Evolutionary conservation across 2,329 filamentous ascomycete species (phyloP), one percentile per base, ranked within the genome.

Genomic region (Cercospora zeae-maydis): DNA sequence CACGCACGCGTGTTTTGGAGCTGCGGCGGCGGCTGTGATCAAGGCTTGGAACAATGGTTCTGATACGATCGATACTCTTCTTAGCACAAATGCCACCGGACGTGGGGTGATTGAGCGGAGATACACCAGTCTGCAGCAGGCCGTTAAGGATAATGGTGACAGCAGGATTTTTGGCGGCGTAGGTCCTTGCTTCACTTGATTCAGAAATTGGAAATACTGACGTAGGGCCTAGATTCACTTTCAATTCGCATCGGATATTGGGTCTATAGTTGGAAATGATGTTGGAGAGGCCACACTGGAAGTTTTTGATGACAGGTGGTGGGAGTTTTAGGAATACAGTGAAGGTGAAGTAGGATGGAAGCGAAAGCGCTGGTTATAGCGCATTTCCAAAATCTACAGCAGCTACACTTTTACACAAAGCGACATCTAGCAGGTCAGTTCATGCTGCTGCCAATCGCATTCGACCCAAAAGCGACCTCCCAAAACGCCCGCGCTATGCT

Each of bases 1-100:
- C 7, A 73, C 72, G 4, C 70, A 73, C 53, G 69, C 72, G 2
- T 70, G 67, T 2, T 74, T 72, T 55, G 70, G 71, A 14, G 69
- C 64, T 4, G 70, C 72, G 24, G 72, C 69, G 5, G 67, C 67
- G 1, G 65, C 69, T n/a, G 67, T 71, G 11, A 68, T 74, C 21
- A 64, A 62, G 27, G 59, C 63, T 14, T 71, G 64, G 60, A 70
- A 69, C 27, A 68, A 67, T 16, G 64, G 63, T 4, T 69, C 72
- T 51, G 57, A 53, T 13, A 63, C 39, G 2, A 57, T 71, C 16
- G 54, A 71, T 63, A 65, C 71, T 16, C 49, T 61, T 13, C 42
- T 69, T 10, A 72, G 66, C 42, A 72, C 64, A n/a, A 74, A 74
- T 61, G 70, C 69, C 4, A 74, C 71, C 9, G 52, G 68, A 13